Conservation (phyloP, 306 rosid species). For the Dryas octopetala region DNA sequence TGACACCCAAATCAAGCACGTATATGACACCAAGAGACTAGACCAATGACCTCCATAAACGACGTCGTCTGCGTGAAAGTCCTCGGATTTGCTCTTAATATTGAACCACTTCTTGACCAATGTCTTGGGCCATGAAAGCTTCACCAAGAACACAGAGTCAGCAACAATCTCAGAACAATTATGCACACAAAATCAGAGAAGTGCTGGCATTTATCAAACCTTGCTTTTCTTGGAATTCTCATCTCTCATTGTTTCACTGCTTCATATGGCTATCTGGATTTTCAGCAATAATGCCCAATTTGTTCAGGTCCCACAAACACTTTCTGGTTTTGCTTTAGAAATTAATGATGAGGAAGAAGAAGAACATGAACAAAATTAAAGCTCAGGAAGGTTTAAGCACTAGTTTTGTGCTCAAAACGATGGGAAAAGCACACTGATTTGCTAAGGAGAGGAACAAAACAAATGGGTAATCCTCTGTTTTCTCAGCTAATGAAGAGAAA, state of each 20-base stretch:
- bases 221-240: conserved; percentile 92
- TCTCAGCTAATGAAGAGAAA: conserved; percentile 34
- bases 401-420: conserved; percentile 27
- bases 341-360: conserved; percentile 9
- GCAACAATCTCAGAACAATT: conserved; percentile 29
- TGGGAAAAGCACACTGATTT: conserved; percentile 6
- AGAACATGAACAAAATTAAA: conserved; percentile 15
- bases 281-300: conserved; percentile 23
- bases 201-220: conserved; percentile 56
- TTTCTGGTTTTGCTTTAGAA: conserved; percentile 14
- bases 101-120: conserved; percentile 99
- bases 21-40: conserved; percentile 21
- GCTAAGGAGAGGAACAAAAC: conserved; percentile 20
- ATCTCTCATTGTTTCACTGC: conserved; percentile 91
- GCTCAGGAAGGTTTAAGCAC: conserved; percentile 11
- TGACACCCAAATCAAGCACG: conserved; percentile 31
- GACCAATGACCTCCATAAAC: conserved; percentile 57
- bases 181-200: conserved; percentile 25
- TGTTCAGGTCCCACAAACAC: conserved; percentile 17
- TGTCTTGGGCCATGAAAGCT: conserved; percentile 98
- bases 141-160: conserved; percentile 42
- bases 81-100: conserved; percentile 82
- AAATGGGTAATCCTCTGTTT: conserved; percentile 31
- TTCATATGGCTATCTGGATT: conserved; percentile 60
- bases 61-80: conserved; percentile 85